Percentiles rank a stretch among this genome's conserved stretches.
Conservation (phyloP, 2,329 filamentous ascomycete species). For the Calonectria hawksworthii region DNA sequence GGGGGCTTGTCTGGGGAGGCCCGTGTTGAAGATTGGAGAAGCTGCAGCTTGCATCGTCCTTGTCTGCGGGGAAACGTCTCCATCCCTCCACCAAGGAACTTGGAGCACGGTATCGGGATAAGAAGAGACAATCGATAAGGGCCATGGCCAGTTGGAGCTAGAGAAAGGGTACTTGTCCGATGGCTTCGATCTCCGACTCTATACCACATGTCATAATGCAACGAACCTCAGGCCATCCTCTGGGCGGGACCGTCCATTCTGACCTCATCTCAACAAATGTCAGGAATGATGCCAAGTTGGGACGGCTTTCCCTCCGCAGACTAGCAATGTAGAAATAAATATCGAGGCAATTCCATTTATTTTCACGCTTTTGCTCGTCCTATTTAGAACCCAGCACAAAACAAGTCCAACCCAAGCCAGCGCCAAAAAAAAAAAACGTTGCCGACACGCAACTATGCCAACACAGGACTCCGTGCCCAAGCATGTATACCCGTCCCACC, state of each 20-base stretch:
- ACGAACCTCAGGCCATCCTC: conserved; percentile 5
- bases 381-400: conserved; percentile 3
- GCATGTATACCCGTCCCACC: not conserved
- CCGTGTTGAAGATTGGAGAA: conserved; percentile 16
- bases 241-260: not conserved
- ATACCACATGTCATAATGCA: not conserved
- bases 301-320: conserved; percentile 34
- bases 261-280: not conserved
- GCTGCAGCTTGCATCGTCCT: not conserved
- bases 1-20: not conserved
- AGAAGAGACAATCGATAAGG: conserved; percentile 3
- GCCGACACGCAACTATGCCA: not conserved
- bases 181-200: not conserved
- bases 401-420: not conserved
- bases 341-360: conserved; percentile 22
- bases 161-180: conserved; percentile 19
- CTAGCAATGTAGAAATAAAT: not conserved
- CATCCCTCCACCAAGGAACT: not conserved
- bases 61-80: conserved; percentile 9
- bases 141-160: not conserved
- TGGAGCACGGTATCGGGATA: not conserved
- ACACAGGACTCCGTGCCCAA: not conserved
- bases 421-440: not conserved
- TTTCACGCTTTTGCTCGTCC: conserved; percentile 9
- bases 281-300: not conserved